A percentile compares a stretch with the other conserved stretches of the same genome.
Evolutionary conservation across 2,329 filamentous ascomycete genomes (phyloP).

Genomic region (Pseudogymnoascus pannorum): DNA sequence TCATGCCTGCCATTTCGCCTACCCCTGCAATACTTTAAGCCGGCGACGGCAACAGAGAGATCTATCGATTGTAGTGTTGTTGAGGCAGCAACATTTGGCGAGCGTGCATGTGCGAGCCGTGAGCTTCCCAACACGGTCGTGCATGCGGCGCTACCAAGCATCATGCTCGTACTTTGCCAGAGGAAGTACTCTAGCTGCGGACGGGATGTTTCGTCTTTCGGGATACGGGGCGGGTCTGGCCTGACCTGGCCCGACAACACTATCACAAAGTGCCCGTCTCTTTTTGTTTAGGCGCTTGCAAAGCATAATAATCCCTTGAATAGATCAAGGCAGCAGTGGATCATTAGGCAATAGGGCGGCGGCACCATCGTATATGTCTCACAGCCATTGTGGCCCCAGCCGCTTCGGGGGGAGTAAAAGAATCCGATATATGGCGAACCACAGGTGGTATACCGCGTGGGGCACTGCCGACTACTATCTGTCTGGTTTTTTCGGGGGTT

Average conservation of each 20-base stretch:
- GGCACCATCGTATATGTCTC: neutral
- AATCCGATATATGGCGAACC: neutral
- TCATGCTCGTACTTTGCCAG: neutral
- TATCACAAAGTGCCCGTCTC: neutral
- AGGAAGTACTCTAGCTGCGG: neutral
- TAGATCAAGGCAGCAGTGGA: neutral
- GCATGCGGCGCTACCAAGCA: neutral
- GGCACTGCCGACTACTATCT: no score
- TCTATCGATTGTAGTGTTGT: neutral
- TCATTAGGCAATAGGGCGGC: neutral
- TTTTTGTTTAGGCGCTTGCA: neutral
- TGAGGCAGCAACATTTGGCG: neutral
- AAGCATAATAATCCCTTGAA: neutral
- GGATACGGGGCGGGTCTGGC: neutral
- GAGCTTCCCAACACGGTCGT: neutral
- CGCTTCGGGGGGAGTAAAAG: neutral
- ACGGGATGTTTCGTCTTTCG: neutral
- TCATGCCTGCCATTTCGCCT: neutral
- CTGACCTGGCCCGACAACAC: neutral
- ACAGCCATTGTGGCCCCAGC: neutral
- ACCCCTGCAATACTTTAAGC: neutral
- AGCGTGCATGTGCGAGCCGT: neutral
- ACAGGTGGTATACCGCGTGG: neutral
- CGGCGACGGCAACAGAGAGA: neutral
- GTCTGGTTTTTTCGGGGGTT: neutral